phyloP scores from a whole-genome alignment of 257 asterid genomes.

The Primulina tabacum region DNA sequence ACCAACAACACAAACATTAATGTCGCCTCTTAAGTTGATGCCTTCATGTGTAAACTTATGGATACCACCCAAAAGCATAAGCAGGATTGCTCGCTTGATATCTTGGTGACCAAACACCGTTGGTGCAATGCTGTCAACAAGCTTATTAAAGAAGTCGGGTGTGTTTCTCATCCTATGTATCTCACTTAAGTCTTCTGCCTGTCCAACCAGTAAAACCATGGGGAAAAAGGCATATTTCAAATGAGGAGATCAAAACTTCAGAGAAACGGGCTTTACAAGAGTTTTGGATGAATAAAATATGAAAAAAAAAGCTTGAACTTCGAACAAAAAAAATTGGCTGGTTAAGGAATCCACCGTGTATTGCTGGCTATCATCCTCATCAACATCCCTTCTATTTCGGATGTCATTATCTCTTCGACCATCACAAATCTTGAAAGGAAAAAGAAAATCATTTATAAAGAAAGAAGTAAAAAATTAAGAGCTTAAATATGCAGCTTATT shows the following conservation, averaged over 20 bases:
- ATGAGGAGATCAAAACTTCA: constrained; percentile 4
- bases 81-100: constrained; percentile 90
- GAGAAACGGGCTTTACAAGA: neutral
- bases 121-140: constrained; percentile 94
- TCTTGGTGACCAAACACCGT: constrained; percentile 92
- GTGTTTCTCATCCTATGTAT: constrained; percentile 62
- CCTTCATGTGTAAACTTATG: constrained; percentile 97
- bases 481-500: neutral
- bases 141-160: constrained; percentile 89
- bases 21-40: constrained; percentile 95
- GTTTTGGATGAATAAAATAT: neutral
- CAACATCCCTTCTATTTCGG: constrained; percentile 66
- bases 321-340: neutral
- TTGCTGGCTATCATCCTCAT: constrained; percentile 66
- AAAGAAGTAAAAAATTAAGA: constrained; percentile 12
- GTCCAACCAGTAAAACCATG: constrained; percentile 30
- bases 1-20: constrained; percentile 95
- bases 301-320: neutral
- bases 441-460: constrained; percentile 12
- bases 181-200: constrained; percentile 78
- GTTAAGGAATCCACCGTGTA: constrained; percentile 53
- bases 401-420: constrained; percentile 74
- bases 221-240: constrained; percentile 2
- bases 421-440: constrained; percentile 62
- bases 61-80: constrained; percentile 97